Percentiles rank a stretch among this genome's conserved stretches.
Evolutionary conservation across 139 green algal genomes (phyloP).

Genomic region (Raphidocelis subcapitata): DNA sequence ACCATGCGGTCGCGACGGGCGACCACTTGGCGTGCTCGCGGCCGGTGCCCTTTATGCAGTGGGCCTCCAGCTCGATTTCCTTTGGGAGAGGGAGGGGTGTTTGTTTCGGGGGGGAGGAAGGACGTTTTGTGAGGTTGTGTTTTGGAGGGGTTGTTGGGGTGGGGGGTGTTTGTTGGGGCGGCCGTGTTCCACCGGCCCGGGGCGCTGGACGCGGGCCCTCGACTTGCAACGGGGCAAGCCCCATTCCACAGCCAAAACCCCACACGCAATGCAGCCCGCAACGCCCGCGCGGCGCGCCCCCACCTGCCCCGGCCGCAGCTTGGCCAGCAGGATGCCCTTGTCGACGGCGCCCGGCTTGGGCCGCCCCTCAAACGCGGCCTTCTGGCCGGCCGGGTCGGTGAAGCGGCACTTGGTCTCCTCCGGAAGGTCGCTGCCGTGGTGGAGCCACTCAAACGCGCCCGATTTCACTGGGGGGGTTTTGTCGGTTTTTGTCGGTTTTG

Average conservation of each 20-base stretch:
- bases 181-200: too few species aligned
- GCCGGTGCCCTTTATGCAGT: conserved; percentile 87
- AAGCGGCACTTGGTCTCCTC: conserved; percentile 81
- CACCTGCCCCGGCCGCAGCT: conserved; percentile 75
- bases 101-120: too few species aligned
- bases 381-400: conserved; percentile 5
- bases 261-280: not conserved
- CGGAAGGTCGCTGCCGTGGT: conserved; percentile 82
- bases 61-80: conserved; percentile 89
- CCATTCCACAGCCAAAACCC: too few species aligned
- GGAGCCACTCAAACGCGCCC: conserved; percentile 79
- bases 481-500: too few species aligned
- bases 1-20: conserved; percentile 95
- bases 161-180: too few species aligned
- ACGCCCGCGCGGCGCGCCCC: too few species aligned
- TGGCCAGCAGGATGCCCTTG: conserved; percentile 92
- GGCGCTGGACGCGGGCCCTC: too few species aligned
- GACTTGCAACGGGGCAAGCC: too few species aligned
- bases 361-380: not conserved
- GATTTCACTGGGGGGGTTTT: conserved; percentile 65
- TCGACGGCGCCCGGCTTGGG: conserved; percentile 51
- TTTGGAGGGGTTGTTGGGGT: too few species aligned
- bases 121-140: too few species aligned
- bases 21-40: conserved; percentile 98
- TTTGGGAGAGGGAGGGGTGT: conserved; percentile 22